Conservation (phyloP, 202 grass and related monocot genomes). For the Musa balbisiana region DNA sequence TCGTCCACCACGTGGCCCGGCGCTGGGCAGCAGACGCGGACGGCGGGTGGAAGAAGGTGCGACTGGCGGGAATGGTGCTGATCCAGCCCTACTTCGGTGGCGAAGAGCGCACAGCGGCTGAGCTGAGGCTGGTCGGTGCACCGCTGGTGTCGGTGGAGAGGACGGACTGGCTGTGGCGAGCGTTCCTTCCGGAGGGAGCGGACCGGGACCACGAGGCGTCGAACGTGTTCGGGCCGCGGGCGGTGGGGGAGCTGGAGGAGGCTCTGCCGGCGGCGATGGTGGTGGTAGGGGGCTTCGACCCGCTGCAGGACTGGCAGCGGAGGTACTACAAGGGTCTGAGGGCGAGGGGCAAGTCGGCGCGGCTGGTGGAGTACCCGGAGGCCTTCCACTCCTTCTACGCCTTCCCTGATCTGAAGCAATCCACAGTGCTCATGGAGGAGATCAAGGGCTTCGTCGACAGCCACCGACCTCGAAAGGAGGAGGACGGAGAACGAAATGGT, state of each 20-base stretch:
- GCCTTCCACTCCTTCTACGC: slow-evolving; percentile 77
- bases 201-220: slow-evolving; percentile 48
- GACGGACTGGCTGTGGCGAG: too few species aligned
- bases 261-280: slow-evolving; percentile 45
- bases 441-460: slow-evolving; percentile 45
- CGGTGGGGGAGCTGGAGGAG: slow-evolving; percentile 10
- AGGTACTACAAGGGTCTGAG: slow-evolving; percentile 44
- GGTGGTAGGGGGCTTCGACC: slow-evolving; percentile 62
- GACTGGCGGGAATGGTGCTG: too few species aligned
- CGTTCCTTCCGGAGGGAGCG: slow-evolving; percentile 54
- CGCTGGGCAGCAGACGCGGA: too few species aligned
- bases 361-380: slow-evolving; percentile 53
- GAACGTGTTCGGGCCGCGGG: slow-evolving; percentile 19
- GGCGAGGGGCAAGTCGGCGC: slow-evolving; percentile 35
- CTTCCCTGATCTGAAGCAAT: slow-evolving; percentile 46
- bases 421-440: slow-evolving; percentile 32
- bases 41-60: too few species aligned
- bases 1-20: too few species aligned
- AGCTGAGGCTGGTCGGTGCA: too few species aligned
- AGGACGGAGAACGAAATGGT: too few species aligned
- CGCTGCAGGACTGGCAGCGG: slow-evolving; percentile 68
- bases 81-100: too few species aligned
- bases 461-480: not conserved
- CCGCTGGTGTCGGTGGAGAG: too few species aligned
- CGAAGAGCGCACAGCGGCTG: too few species aligned